Evolutionary conservation across 805 yeast species (phyloP), one percentile per base, ranked within the genome.

Genomic region (Clavispora santaluciae): DNA sequence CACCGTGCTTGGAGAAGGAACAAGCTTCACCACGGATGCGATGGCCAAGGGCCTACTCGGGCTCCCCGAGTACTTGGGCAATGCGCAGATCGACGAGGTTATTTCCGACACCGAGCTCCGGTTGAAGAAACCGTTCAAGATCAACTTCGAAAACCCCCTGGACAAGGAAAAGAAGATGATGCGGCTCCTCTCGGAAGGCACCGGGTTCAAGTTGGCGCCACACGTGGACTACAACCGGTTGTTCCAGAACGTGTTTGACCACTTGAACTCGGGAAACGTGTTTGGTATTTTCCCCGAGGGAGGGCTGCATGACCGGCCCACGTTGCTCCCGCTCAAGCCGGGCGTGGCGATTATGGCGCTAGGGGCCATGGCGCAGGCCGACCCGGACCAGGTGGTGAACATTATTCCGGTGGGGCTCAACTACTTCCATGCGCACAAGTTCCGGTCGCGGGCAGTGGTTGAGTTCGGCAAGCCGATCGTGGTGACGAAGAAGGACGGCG

Each of bases 291-390:
- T 68, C 41, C 73, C 73, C 8, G 73, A 68, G 44, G 73, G 73
- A 10, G 73, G 73, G 6, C 64, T 68, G 28, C 73, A 68, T 43
- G 73, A 68, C 44, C 47, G 73, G 22, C 63, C 72, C 3, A 66
- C 64, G 35, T 59, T 68, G 38, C 55, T 68, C 30, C 73, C 73
- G 13, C 55, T 68, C 42, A 68, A 68, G 41, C 72, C 73, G 0
- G 73, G 73, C 1, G 73, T 68, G 18, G 73, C 73, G 3, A 62
- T 68, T 13, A 68, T 68, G 73, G 73, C 72, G 0, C 45, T 68
- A 21, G 73, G 73, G 2, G 66, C 73, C 1, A 60, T 61, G 9
- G 63, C 66, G 1, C 54, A 60, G 33, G 50, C 63, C 6, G 56
- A 50, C 17, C 59, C 56, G 2, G 33, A 48, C 15, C 40, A 39